Evolutionary conservation across 2,329 filamentous ascomycete species (phyloP).

Genomic region (Cytospora mali): DNA sequence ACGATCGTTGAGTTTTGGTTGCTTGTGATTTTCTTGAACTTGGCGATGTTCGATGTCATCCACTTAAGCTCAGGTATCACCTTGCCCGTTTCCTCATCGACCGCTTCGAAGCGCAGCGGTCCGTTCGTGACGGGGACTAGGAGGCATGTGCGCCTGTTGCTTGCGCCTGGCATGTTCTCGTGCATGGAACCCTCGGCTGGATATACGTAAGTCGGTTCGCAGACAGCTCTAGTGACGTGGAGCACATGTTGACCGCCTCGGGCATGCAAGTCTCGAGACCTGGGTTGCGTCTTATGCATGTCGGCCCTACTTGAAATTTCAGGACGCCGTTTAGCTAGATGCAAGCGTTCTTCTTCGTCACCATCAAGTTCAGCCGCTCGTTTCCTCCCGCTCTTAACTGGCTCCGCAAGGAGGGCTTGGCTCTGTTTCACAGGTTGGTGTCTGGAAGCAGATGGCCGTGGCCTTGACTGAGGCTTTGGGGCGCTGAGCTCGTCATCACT

Average conservation of each 20-base stretch:
- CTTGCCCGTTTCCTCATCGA: neutral
- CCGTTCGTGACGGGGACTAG: neutral
- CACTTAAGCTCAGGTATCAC: slow-evolving; percentile 14
- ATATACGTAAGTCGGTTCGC: slow-evolving; percentile 20
- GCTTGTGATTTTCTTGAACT: neutral
- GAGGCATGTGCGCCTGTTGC: neutral
- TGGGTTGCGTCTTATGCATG: slow-evolving; percentile 12
- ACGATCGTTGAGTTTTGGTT: slow-evolving; percentile 1
- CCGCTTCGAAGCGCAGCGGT: neutral
- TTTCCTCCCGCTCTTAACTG: slow-evolving; percentile 6
- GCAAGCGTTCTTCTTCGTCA: neutral
- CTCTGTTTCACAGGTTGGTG: neutral
- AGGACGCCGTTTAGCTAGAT: slow-evolving; percentile 11
- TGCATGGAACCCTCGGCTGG: neutral
- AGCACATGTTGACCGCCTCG: neutral
- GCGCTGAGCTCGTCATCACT: slow-evolving; percentile 23
- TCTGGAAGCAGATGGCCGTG: neutral
- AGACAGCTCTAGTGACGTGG: slow-evolving; percentile 18
- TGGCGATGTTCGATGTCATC: slow-evolving; percentile 18
- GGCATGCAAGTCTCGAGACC: neutral
- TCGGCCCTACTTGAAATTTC: slow-evolving; percentile 1
- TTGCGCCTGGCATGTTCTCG: neutral
- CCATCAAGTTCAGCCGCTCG: neutral
- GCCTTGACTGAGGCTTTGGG: too few species aligned
- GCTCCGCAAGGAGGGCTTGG: neutral